Base-by-base conservation (phyloP, 345 rosid species). In the Eucalyptus caleyi region DNA sequence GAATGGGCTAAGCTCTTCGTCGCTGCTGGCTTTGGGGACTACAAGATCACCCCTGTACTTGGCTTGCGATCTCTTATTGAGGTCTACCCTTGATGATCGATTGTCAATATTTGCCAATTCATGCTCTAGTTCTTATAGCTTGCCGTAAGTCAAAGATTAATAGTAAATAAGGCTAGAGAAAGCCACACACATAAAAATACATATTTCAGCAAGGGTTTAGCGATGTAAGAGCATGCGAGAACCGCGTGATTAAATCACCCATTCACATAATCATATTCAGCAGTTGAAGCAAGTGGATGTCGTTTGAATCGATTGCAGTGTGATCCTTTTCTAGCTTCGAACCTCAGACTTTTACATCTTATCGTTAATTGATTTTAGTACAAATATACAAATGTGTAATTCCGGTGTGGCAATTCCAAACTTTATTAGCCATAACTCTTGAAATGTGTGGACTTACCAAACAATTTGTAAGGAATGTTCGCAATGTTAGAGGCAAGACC, bases 1-100 rank as follows among this genome's bases (percentile, higher is more conserved):
- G 89, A 91, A 87, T 91, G 90, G 93, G 69, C 89, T 5, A 77
- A 91, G 40, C 91, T 92, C 81, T 90, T 92, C 21, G 14, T 26
- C 16, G 89, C 87, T 87, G 88, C 93, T 8, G 92, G 93, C 18
- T 92, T 92, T 80, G 87, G 40, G 16, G 5, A 44, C 18, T 92
- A 67, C 50, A 87, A 88, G 37, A 87, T 91, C 16, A 88, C 2
- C 26, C 86, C 89, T 9, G 12, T 69, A 6, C 26, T 88, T 12
- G 91, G 91, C 45, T 86, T 89, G 62, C 50, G 87, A 53, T 86
- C 87, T 6, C 87, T 86, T 26, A 86, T 86, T 26, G 87, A 86
- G 59, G 87, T 49, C 44, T 86, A 86, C 50, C 87, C 87, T 47
- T 86, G 1, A 6, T 62, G 69, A 62, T 62, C 69, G 8, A 62